Evolutionary conservation across 2,329 filamentous ascomycete genomes (phyloP).

Genomic region (Stachybotrys elegans): DNA sequence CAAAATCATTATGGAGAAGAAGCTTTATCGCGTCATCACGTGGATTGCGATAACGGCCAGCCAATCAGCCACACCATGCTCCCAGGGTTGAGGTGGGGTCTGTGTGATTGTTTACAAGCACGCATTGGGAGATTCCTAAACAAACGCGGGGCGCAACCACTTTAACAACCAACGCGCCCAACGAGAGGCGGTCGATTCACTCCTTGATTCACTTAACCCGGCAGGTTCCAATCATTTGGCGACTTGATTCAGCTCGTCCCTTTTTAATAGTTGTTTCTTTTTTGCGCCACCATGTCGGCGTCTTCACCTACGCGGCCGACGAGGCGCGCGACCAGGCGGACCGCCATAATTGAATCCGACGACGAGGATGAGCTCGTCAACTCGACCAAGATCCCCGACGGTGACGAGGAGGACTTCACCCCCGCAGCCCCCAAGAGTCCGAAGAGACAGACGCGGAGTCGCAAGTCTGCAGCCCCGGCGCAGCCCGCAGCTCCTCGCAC

Average conservation of each 20-base stretch:
- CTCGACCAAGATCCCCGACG: constrained; percentile 49
- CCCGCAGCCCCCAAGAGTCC: constrained; percentile 60
- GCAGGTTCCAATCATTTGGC: too few relatives aligned
- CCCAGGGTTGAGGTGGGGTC: too few relatives aligned
- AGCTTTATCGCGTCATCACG: constrained; percentile 16
- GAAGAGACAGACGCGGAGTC: constrained; percentile 42
- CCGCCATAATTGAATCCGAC: constrained; percentile 71
- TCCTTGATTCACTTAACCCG: too few relatives aligned
- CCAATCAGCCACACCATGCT: too few relatives aligned
- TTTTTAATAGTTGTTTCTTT: too few relatives aligned
- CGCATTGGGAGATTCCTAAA: constrained; percentile 34
- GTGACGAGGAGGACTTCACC: constrained; percentile 73
- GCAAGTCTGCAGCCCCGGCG: constrained; percentile 41
- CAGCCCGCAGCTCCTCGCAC: constrained; percentile 38
- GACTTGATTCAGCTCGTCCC: not conserved
- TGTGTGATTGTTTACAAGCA: constrained; percentile 36
- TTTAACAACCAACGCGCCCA: constrained; percentile 12
- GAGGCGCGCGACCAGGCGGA: constrained; percentile 50
- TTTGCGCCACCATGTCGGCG: constrained; percentile 25
- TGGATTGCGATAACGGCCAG: constrained; percentile 8
- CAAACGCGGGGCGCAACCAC: constrained; percentile 28
- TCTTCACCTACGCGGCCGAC: constrained; percentile 29
- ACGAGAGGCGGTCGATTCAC: too few relatives aligned
- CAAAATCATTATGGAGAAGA: constrained; percentile 10
- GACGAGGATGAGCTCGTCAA: constrained; percentile 68